phyloP scores from a whole-genome alignment of 2,329 filamentous ascomycete species.

The Aschersonia sp. region DNA sequence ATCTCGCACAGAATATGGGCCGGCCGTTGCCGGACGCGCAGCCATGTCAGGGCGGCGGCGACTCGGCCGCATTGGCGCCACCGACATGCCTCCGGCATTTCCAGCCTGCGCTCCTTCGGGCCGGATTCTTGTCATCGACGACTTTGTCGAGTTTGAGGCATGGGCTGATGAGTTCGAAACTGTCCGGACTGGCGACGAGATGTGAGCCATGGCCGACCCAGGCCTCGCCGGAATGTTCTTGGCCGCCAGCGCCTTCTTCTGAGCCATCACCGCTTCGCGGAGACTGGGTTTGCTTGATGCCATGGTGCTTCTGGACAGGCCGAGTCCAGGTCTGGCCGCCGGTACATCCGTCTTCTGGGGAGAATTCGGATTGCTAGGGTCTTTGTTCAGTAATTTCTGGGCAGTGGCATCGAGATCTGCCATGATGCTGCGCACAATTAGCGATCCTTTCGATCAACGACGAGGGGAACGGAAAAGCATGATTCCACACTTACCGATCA shows the following conservation, averaged over 20 bases:
- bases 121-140: slow-evolving; percentile 23
- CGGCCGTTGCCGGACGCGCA: slow-evolving; percentile 47
- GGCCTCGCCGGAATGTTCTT: slow-evolving; percentile 39
- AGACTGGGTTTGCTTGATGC: slow-evolving; percentile 48
- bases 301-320: slow-evolving; percentile 49
- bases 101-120: slow-evolving; percentile 29
- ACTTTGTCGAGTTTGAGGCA: slow-evolving; percentile 13
- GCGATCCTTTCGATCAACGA: slow-evolving; percentile 2
- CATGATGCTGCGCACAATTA: slow-evolving; percentile 47
- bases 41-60: slow-evolving; percentile 43
- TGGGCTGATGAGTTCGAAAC: slow-evolving; percentile 21
- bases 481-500: slow-evolving; percentile 41
- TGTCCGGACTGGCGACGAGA: slow-evolving; percentile 33
- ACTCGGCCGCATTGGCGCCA: slow-evolving; percentile 46
- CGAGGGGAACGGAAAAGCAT: not conserved
- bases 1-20: slow-evolving; percentile 48
- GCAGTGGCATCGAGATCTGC: slow-evolving; percentile 63
- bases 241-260: slow-evolving; percentile 48
- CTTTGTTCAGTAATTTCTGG: slow-evolving; percentile 67
- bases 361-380: slow-evolving; percentile 66
- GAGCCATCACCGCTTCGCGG: slow-evolving; percentile 71
- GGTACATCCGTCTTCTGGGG: slow-evolving; percentile 33
- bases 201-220: slow-evolving; percentile 48
- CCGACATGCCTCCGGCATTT: slow-evolving; percentile 44
- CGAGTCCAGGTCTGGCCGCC: slow-evolving; percentile 37